Evolutionary conservation across 1,284 basidiomycete genomes (phyloP), one percentile per base, ranked within the genome.

Genomic region (Rhodotorula mucilaginosa): DNA sequence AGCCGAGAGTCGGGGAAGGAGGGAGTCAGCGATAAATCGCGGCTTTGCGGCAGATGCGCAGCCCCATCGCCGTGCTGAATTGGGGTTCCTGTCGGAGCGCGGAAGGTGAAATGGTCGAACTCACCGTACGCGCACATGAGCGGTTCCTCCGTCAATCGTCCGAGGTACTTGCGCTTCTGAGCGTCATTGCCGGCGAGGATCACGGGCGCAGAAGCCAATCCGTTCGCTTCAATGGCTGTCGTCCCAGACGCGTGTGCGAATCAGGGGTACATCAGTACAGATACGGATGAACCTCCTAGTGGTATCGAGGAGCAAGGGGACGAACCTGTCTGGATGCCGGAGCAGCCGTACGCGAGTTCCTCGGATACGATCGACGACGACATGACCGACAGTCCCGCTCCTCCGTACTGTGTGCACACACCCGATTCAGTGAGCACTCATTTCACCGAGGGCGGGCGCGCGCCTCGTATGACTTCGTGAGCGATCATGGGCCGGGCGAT

Each of bases 71-170:
- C 34, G 34, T 8, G 34, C 34, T 8, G 34, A 34, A 5, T 8
- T 34, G 34, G 39, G 39, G 39, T 44, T 44, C 39, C 12, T 44
- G 2, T 10, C 39, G 39, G 15, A 47, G 48, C 34, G 13, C 44
- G 7, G 2, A 58, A 10, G 8, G 26, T 26, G 76, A 77, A 56
- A 5, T 21, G 79, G 78, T 31, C 84, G 83, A 71, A n/a, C 63
- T 21, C 44, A 47, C 84, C 84, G 78, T 86, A 86, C 2, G 85
- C 83, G 21, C 84, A 84, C 72, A 86, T 83, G 19, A 86, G 78
- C 0, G 85, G 85, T 77, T 84, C 84, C 73, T 86, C 85, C 0
- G 83, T 84, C 82, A 86, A 84, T n/a, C 85, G 80, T 1, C 85
- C 84, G n/a, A 86, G 80, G 77, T 85, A 86, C 79, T 85, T 86